Evolutionary conservation across 164 flowering plant species (phyloP).

Genomic region (Sedum album): DNA sequence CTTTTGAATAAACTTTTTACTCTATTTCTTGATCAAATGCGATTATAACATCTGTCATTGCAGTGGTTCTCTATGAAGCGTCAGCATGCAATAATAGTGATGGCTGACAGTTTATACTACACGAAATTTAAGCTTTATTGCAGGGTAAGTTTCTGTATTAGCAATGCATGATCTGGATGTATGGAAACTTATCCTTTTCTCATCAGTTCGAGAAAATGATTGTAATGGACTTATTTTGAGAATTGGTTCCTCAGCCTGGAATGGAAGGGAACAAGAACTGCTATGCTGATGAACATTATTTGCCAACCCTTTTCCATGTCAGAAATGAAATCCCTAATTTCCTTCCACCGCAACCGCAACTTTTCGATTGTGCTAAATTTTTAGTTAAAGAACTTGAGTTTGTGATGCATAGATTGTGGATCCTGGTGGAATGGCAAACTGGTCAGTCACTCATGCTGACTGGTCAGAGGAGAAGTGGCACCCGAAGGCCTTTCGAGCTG

Average conservation of each 20-base stretch:
- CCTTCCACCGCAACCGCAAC: neutral
- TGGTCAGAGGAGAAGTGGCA: slow-evolving; percentile 75
- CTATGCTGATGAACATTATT: slow-evolving; percentile 90
- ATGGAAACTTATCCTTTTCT: neutral
- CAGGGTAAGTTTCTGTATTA: slow-evolving; percentile 37
- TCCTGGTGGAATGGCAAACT: slow-evolving; percentile 85
- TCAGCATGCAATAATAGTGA: slow-evolving; percentile 72
- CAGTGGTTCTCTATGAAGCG: slow-evolving; percentile 99
- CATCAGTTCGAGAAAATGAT: neutral
- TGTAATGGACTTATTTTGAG: neutral
- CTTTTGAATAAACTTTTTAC: neutral
- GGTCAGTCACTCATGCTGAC: slow-evolving; percentile 98
- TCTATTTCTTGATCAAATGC: neutral
- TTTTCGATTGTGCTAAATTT: neutral
- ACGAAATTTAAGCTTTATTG: slow-evolving; percentile 70
- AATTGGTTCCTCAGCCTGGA: slow-evolving; percentile 62
- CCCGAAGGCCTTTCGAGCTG: slow-evolving; percentile 8
- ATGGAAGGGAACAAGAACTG: slow-evolving; percentile 75
- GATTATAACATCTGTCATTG: neutral
- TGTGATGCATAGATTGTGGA: slow-evolving; percentile 54
- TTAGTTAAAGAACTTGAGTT: neutral
- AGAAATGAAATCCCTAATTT: slow-evolving; percentile 17
- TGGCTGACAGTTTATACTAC: slow-evolving; percentile 88
- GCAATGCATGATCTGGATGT: neutral
- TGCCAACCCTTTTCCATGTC: slow-evolving; percentile 87